phyloP scores from a whole-genome alignment of 176 grass and related monocot species.

The Oryza nivara region DNA sequence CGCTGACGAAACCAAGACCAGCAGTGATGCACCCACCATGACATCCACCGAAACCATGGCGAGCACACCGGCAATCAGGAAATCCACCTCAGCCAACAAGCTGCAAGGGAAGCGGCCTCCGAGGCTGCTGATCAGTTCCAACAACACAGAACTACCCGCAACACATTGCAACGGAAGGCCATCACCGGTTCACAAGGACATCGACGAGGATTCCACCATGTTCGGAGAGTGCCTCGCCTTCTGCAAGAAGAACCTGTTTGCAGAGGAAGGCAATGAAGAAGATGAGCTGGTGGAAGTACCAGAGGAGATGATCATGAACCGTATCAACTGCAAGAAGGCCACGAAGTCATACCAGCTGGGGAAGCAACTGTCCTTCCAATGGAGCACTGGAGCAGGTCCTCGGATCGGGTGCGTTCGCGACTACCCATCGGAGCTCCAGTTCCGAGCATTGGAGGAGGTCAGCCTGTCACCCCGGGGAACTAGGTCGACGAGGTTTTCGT shows the following conservation, averaged over 20 bases:
- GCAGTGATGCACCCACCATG: not conserved
- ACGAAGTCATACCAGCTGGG: conserved; percentile 71
- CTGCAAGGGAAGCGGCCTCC: conserved; percentile 40
- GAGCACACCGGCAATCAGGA: conserved; percentile 10
- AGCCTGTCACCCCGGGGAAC: conserved; percentile 39
- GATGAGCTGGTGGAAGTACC: conserved; percentile 36
- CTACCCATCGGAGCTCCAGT: conserved; percentile 66
- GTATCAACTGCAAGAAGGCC: conserved; percentile 69
- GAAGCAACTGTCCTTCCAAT: conserved; percentile 57
- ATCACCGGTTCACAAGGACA: conserved; percentile 22
- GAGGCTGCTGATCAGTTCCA: conserved; percentile 20
- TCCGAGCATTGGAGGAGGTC: conserved; percentile 65
- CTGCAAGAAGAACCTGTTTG: conserved; percentile 56
- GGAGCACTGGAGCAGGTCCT: conserved; percentile 71
- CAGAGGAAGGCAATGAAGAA: conserved; percentile 2
- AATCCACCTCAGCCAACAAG: conserved; percentile 9
- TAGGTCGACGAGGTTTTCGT: conserved; percentile 24
- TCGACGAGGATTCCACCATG: conserved; percentile 31
- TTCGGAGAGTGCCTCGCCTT: conserved; percentile 37
- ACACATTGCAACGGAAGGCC: not conserved
- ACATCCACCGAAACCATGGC: not conserved
- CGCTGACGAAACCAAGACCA: not conserved
- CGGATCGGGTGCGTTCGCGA: conserved; percentile 76
- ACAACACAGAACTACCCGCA: not conserved
- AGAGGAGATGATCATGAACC: conserved; percentile 54